A percentile compares a stretch with the other conserved stretches of the same genome.
Conservation (phyloP, 495 filamentous ascomycete genomes). For the Amorphotheca resinae region DNA sequence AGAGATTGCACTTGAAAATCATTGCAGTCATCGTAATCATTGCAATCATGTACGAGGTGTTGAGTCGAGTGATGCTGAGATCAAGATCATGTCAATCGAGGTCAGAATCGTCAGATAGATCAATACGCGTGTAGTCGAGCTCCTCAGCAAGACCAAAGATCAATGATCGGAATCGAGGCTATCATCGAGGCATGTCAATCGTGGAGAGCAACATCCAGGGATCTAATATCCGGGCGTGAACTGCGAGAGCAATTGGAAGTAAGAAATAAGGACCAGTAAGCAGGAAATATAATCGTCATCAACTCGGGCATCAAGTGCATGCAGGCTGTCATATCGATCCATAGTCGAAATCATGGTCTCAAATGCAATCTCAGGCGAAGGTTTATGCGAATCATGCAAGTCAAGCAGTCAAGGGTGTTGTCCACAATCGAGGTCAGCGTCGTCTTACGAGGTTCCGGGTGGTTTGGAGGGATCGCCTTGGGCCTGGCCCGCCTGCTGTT, state of each 20-base stretch:
- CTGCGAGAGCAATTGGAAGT: constrained; percentile 7
- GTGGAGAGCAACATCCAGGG: constrained; percentile 1
- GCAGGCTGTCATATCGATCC: constrained; percentile 18
- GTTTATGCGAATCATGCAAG: constrained; percentile 18
- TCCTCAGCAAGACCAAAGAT: not conserved
- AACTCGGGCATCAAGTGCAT: constrained; percentile 8
- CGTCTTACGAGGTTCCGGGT: constrained; percentile 22
- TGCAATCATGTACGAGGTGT: constrained; percentile 4
- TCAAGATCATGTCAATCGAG: not conserved
- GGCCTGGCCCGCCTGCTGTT: constrained; percentile 11
- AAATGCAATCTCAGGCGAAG: constrained; percentile 17
- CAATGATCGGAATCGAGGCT: not conserved
- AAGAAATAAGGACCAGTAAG: constrained; percentile 11
- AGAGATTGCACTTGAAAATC: not conserved
- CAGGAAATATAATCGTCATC: constrained; percentile 8
- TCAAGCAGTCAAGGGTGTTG: constrained; percentile 18
- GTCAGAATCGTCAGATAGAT: not conserved
- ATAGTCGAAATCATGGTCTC: constrained; percentile 18
- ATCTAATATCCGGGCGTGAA: not conserved
- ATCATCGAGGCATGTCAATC: constrained; percentile 10
- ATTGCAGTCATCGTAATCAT: constrained; percentile 2
- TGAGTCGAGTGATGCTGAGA: not conserved
- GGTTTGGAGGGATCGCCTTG: constrained; percentile 20
- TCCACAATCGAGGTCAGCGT: constrained; percentile 7
- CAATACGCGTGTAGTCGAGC: not conserved